phyloP scores from a whole-genome alignment of 306 rosid genomes.

The Pachyrhizus erosus region DNA sequence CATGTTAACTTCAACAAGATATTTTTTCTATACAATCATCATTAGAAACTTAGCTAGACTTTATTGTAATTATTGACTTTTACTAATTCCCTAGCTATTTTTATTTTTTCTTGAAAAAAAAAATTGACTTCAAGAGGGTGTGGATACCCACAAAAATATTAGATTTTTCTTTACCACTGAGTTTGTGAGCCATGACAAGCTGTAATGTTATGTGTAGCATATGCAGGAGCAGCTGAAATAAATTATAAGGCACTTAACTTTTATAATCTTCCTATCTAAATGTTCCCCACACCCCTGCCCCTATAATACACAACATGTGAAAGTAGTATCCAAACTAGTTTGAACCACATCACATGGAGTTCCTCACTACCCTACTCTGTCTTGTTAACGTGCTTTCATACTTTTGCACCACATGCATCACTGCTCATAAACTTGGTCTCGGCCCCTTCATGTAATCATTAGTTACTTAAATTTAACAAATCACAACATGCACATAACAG shows the following conservation, averaged over 20 bases:
- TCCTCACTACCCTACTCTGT: slow-evolving; percentile 47
- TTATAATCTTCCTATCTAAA: slow-evolving; percentile 24
- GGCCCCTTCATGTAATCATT: slow-evolving; percentile 47
- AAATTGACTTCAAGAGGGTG: slow-evolving; percentile 35
- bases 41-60: not conserved
- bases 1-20: slow-evolving; percentile 1
- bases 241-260: slow-evolving; percentile 43
- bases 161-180: slow-evolving; percentile 2
- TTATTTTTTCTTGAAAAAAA: not conserved
- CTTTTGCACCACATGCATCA: slow-evolving; percentile 54
- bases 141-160: slow-evolving; percentile 39
- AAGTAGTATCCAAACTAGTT: slow-evolving; percentile 30
- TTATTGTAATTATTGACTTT: slow-evolving; percentile 26
- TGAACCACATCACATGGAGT: slow-evolving; percentile 42
- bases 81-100: not conserved
- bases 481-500: not conserved
- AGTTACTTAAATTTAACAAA: not conserved
- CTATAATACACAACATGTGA: slow-evolving; percentile 50
- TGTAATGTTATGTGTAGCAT: slow-evolving; percentile 43
- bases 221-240: slow-evolving; percentile 43
- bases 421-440: slow-evolving; percentile 26
- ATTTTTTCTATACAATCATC: slow-evolving; percentile 15
- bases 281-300: slow-evolving; percentile 26
- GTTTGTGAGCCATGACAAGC: slow-evolving; percentile 39
- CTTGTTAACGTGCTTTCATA: slow-evolving; percentile 52